These are phyloP conservation scores for Yarrowia osloensis DNA, from an alignment of 805 yeast species.

Conservation along the genomic window DNA sequence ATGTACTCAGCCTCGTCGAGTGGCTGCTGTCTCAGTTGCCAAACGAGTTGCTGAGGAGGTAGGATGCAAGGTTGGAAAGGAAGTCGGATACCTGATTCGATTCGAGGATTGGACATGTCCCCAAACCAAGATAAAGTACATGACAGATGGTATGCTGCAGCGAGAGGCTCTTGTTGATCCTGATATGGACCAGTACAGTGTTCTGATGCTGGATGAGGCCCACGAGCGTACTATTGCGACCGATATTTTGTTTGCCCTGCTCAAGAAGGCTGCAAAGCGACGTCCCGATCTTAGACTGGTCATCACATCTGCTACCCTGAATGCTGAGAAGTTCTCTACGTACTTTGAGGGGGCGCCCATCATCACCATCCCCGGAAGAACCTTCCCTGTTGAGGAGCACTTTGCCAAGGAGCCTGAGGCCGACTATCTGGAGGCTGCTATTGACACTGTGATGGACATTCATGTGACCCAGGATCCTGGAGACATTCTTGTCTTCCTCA, in stretches of 20 bases:
- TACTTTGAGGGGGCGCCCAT: conserved; percentile 86
- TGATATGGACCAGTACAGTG: conserved; percentile 63
- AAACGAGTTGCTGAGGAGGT: conserved; percentile 89
- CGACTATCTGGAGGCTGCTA: conserved; percentile 85
- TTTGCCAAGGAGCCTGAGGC: conserved; percentile 88
- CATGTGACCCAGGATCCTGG: conserved; percentile 65
- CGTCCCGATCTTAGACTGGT: conserved; percentile 73
- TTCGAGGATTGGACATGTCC: conserved; percentile 77
- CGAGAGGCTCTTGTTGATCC: conserved; percentile 84
- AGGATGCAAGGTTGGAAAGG: conserved; percentile 73
- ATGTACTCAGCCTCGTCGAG: conserved; percentile 84
- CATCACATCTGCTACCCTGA: conserved; percentile 93
- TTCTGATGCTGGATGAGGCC: conserved; percentile 93
- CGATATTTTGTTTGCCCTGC: conserved; percentile 74
- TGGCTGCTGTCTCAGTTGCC: conserved; percentile 72
- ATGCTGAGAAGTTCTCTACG: conserved; percentile 80
- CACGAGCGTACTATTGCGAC: conserved; percentile 96
- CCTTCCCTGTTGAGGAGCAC: conserved; percentile 86
- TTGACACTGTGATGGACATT: conserved; percentile 83
- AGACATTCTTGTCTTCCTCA: conserved; percentile 84
- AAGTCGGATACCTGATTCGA: conserved; percentile 86
- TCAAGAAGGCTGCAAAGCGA: conserved; percentile 65
- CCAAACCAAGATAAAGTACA: conserved; percentile 75
- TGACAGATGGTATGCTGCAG: conserved; percentile 94
- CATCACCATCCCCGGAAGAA: conserved; percentile 85